Conservation (phyloP, 129 eudicot genomes). For the Smallanthus sonchifolius region DNA sequence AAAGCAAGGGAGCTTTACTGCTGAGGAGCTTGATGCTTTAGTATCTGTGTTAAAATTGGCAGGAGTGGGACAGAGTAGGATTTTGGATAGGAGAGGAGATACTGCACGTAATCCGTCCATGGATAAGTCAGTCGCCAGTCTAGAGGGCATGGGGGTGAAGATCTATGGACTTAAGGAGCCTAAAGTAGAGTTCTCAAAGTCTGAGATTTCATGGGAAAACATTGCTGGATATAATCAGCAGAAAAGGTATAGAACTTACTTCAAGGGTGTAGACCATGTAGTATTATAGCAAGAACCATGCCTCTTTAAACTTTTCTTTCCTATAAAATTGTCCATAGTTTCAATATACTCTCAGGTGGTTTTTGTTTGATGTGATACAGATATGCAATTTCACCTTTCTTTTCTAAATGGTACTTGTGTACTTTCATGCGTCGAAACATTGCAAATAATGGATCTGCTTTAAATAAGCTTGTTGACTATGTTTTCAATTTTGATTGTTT, state of each 20-base stretch:
- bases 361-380: background rate
- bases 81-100: conserved; percentile 43
- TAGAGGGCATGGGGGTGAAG: conserved; percentile 90
- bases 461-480: background rate
- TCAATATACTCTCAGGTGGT: background rate
- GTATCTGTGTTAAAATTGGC: conserved; percentile 73
- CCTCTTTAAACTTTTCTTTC: background rate
- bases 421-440: background rate
- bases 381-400: background rate
- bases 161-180: conserved; percentile 63
- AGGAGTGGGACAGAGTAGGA: conserved; percentile 59
- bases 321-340: background rate
- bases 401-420: conserved; percentile 7
- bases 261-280: background rate
- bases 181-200: conserved; percentile 29
- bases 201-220: conserved; percentile 85
- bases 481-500: conserved; percentile 9
- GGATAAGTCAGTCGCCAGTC: conserved; percentile 63
- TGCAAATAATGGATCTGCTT: background rate
- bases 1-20: conserved; percentile 69
- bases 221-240: conserved; percentile 90
- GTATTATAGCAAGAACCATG: background rate
- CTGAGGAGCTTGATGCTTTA: conserved; percentile 80
- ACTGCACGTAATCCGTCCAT: conserved; percentile 30
- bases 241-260: conserved; percentile 54